These are phyloP conservation scores for Podaxis mareebaensis DNA, from an alignment of 768 basidiomycete species.

Conservation along the genomic window DNA sequence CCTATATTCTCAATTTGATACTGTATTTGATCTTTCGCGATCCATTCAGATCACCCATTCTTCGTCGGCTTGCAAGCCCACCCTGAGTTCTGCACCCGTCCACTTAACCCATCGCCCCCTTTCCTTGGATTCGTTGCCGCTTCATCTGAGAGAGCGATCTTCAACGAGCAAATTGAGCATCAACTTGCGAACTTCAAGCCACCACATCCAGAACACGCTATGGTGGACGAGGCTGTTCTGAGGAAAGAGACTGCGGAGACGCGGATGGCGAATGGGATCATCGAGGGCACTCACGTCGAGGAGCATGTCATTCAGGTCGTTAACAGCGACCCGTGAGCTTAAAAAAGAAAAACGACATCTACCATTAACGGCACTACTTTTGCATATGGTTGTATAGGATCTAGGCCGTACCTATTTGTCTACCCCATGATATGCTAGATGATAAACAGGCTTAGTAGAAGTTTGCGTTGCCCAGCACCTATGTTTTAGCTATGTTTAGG, in stretches of 20 bases:
- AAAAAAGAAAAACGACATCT: background rate
- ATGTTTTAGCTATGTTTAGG: too few species aligned
- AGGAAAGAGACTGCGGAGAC: slow-evolving; percentile 30
- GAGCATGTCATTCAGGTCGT: slow-evolving; percentile 15
- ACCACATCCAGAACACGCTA: slow-evolving; percentile 73
- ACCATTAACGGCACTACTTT: too few species aligned
- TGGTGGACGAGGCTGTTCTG: slow-evolving; percentile 68
- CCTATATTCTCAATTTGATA: slow-evolving; percentile 18
- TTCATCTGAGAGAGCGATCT: slow-evolving; percentile 47
- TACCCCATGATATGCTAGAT: too few species aligned
- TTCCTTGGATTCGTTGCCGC: slow-evolving; percentile 97
- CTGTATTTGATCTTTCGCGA: background rate
- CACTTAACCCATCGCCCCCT: slow-evolving; percentile 94
- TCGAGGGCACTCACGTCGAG: background rate
- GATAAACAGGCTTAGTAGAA: too few species aligned
- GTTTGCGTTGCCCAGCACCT: too few species aligned
- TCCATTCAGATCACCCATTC: slow-evolving; percentile 79
- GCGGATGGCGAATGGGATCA: slow-evolving; percentile 6
- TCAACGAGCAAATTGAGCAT: slow-evolving; percentile 71
- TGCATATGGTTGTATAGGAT: background rate
- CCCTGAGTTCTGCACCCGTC: slow-evolving; percentile 98
- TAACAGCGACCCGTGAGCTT: slow-evolving; percentile 2
- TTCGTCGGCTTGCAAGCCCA: slow-evolving; percentile 95
- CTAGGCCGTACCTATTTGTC: background rate
- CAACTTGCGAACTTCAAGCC: slow-evolving; percentile 66